Conservation (phyloP, 2,329 filamentous ascomycete genomes). For the Chlorencoelia australis region DNA sequence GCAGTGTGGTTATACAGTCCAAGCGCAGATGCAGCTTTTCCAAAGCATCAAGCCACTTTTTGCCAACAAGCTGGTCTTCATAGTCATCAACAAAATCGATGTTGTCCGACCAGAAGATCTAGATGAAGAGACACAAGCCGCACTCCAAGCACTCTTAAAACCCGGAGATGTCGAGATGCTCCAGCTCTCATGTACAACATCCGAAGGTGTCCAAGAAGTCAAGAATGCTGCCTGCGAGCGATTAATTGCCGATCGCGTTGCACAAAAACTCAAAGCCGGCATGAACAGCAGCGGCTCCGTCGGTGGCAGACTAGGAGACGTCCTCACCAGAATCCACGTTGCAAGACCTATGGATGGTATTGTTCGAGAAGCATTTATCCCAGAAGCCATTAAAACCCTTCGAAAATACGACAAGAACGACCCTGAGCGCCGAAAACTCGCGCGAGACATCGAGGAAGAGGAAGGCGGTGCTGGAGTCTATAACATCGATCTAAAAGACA, state of each 20-base stretch:
- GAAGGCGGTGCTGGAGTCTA: slow-evolving; percentile 93
- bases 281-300: slow-evolving; percentile 67
- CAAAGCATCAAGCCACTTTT: slow-evolving; percentile 95
- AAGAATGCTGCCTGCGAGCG: slow-evolving; percentile 93
- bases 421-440: slow-evolving; percentile 70
- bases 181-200: slow-evolving; percentile 88
- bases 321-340: slow-evolving; percentile 91
- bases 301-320: slow-evolving; percentile 75
- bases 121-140: slow-evolving; percentile 64
- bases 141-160: slow-evolving; percentile 73
- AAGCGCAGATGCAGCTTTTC: slow-evolving; percentile 90
- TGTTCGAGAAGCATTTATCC: slow-evolving; percentile 73
- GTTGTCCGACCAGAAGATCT: slow-evolving; percentile 80
- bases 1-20: slow-evolving; percentile 90
- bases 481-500: slow-evolving; percentile 83
- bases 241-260: slow-evolving; percentile 83
- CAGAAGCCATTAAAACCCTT: slow-evolving; percentile 67
- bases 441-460: slow-evolving; percentile 81
- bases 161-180: slow-evolving; percentile 85
- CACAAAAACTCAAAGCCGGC: slow-evolving; percentile 90
- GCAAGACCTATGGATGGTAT: slow-evolving; percentile 82
- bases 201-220: slow-evolving; percentile 86
- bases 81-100: slow-evolving; percentile 98
- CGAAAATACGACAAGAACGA: slow-evolving; percentile 89
- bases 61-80: slow-evolving; percentile 91